Evolutionary conservation across 2,329 filamentous ascomycete species (phyloP), one percentile per base, ranked within the genome.

Genomic region (Aspergillus thermomutatus): DNA sequence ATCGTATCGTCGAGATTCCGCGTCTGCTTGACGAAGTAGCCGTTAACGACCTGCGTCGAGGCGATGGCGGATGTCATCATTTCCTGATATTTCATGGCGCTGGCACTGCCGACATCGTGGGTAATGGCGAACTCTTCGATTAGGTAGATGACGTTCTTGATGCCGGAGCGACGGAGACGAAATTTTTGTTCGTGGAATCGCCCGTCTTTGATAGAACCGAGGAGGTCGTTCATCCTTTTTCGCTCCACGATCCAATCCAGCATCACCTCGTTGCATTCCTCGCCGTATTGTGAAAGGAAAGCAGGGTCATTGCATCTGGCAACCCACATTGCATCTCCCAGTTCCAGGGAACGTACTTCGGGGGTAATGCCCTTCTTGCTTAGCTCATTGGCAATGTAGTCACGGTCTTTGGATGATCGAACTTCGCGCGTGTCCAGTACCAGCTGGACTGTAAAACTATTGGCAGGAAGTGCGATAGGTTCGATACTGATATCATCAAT

Each of bases 131-230:
- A 87, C 63, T 92, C 87, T 68, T 94, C 90, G 54, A 94, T 82
- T 25, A 94, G 80, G 67, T 93, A 94, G 40, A 91, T 82, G 14
- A 92, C 87, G 64, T 92, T 89, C 56, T 83, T 84, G n/a, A 91
- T 79, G 0, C 90, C 90, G 0, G 85, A 90, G 52, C 85, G 85
- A 54, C 83, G 82, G 10, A 93, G 80, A 1, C 90, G 87, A 68
- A 92, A 93, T 69, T 94, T 93, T 69, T 94, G 90, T 70, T 94
- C 90, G 63, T 88, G 87, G 64, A 92, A 93, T 2, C 90, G 85
- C 1, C 89, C 89, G 60, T 93, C 90, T 71, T 89, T 91, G 74
- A 94, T 91, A 60, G 88, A 92, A 51, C 82, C 78, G n/a, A 93
- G 82, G 49, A 94, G 76, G 69, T 94, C 90, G 67, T 93, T 90